A percentile compares a stretch with the other conserved stretches of the same genome.
Evolutionary conservation across 371 early-diverging fungal species (phyloP).

Genomic region (Rhizomucor pusillus): DNA sequence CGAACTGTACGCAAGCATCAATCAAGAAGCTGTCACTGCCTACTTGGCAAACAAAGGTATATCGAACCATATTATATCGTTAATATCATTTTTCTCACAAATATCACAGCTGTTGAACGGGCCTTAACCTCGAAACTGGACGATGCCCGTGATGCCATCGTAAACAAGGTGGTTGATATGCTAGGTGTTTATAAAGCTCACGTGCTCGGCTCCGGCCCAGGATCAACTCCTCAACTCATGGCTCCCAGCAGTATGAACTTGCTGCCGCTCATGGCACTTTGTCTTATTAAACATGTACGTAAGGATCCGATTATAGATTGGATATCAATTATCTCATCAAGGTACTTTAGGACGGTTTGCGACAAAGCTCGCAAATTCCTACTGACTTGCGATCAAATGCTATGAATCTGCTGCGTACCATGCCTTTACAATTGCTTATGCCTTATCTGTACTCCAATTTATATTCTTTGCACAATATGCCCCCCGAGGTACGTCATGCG

Average conservation of each 20-base stretch:
- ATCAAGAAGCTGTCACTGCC: constrained; percentile 81
- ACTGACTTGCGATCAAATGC: constrained; percentile 70
- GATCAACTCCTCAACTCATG: constrained; percentile 74
- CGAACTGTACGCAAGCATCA: constrained; percentile 81
- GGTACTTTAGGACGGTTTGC: constrained; percentile 50
- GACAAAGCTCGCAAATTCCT: constrained; percentile 70
- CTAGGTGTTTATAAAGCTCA: constrained; percentile 82
- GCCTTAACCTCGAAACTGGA: constrained; percentile 84
- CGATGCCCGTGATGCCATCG: constrained; percentile 92
- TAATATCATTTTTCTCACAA: neutral
- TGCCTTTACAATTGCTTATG: constrained; percentile 78
- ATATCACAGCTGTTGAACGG: constrained; percentile 68
- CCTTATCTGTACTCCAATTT: constrained; percentile 75
- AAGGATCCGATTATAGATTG: neutral
- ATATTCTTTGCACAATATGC: constrained; percentile 85
- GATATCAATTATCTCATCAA: neutral
- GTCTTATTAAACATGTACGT: constrained; percentile 74
- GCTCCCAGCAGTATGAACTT: constrained; percentile 83
- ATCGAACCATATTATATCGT: neutral
- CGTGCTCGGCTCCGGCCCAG: constrained; percentile 66
- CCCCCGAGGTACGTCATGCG: constrained; percentile 50
- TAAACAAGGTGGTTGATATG: constrained; percentile 84
- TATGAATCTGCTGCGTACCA: constrained; percentile 70
- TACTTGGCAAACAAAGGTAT: constrained; percentile 83
- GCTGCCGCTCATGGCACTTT: constrained; percentile 82